These are phyloP conservation scores for Eucalyptus camaldulensis DNA, from an alignment of 345 rosid genomes.

Conservation along the genomic window DNA sequence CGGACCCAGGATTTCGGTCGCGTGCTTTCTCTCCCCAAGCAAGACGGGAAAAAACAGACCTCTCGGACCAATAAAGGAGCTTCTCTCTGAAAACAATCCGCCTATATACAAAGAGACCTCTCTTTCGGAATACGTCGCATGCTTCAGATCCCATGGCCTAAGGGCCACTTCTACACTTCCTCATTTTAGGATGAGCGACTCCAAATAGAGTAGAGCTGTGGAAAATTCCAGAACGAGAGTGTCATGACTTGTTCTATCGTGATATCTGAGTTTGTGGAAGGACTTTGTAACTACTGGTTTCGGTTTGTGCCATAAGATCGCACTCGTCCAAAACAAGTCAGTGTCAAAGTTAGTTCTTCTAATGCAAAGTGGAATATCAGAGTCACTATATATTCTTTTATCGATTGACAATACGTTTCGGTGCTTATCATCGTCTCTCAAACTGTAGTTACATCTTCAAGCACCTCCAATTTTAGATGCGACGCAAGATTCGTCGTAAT, in stretches of 20 bases:
- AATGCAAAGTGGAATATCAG: neutral
- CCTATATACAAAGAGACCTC: slow-evolving; percentile 22
- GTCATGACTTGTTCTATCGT: neutral
- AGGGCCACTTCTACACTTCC: slow-evolving; percentile 22
- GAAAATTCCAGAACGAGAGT: neutral
- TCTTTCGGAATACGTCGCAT: slow-evolving; percentile 15
- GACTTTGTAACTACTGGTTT: neutral
- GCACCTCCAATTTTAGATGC: neutral
- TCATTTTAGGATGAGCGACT: slow-evolving; percentile 2
- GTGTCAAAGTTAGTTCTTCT: neutral
- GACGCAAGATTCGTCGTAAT: neutral
- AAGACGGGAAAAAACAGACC: neutral
- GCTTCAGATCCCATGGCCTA: slow-evolving; percentile 27
- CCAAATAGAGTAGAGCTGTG: neutral
- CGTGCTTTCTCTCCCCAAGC: neutral
- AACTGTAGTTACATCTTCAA: neutral
- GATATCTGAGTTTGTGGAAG: neutral
- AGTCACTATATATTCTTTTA: neutral
- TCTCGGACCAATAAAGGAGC: slow-evolving; percentile 6
- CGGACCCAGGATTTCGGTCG: neutral
- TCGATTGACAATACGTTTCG: neutral
- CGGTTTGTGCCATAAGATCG: neutral
- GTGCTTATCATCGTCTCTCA: neutral
- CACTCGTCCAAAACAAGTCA: neutral
- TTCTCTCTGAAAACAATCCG: slow-evolving; percentile 5